Percentiles rank a stretch among this genome's conserved stretches.
Conservation (phyloP, 768 basidiomycete species). For the Pleurotus tuoliensis region DNA sequence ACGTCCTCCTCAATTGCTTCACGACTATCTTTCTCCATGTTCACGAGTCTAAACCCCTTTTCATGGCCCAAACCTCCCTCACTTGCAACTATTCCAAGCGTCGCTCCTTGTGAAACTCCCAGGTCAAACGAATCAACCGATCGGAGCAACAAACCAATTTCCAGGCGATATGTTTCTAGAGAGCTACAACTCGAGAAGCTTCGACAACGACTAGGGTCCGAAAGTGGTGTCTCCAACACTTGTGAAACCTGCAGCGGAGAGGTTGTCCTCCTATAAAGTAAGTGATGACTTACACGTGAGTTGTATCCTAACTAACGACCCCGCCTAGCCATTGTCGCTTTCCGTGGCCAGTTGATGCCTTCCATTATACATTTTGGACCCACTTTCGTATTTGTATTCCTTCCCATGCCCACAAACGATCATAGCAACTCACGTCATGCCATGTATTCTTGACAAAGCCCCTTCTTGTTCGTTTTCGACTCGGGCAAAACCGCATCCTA, state of each 20-base stretch:
- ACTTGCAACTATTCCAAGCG: slow-evolving; percentile 9
- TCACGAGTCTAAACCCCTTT: slow-evolving; percentile 58
- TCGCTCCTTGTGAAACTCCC: not conserved
- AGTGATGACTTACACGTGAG: not conserved
- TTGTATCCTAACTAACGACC: not conserved
- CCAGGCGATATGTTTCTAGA: slow-evolving; percentile 47
- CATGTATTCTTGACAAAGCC: slow-evolving; percentile 7
- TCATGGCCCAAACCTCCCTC: slow-evolving; percentile 45
- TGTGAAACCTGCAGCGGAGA: slow-evolving; percentile 38
- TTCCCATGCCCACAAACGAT: slow-evolving; percentile 8
- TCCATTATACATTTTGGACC: not conserved
- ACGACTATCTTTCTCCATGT: slow-evolving; percentile 54
- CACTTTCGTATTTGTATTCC: slow-evolving; percentile 3
- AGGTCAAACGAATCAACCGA: not conserved
- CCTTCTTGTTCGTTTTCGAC: not conserved
- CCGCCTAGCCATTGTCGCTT: not conserved
- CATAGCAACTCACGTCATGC: not conserved
- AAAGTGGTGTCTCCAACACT: slow-evolving; percentile 22
- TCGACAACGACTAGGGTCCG: slow-evolving; percentile 44
- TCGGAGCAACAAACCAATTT: slow-evolving; percentile 3
- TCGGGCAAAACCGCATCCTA: slow-evolving; percentile 2
- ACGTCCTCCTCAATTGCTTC: slow-evolving; percentile 44
- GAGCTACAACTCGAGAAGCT: slow-evolving; percentile 66
- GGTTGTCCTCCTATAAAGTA: slow-evolving; percentile 39
- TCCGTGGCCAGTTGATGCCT: not conserved